phyloP scores from a whole-genome alignment of 2,329 filamentous ascomycete genomes.

The Hymenoscyphus fructigenus region DNA sequence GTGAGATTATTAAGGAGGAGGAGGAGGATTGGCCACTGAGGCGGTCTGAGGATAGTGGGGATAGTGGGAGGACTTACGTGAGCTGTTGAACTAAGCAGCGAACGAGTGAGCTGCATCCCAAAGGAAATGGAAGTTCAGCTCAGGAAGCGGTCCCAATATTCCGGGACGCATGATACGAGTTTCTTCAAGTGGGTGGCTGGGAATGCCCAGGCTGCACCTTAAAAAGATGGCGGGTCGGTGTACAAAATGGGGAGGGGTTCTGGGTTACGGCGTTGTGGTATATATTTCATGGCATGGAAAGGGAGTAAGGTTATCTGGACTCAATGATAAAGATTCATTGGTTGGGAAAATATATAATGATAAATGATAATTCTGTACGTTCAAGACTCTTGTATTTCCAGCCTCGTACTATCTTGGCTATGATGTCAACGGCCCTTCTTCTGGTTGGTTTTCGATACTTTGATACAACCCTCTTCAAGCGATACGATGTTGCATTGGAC shows the following conservation, averaged over 20 bases:
- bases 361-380: neutral
- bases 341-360: neutral
- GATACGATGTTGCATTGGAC: too few relatives aligned
- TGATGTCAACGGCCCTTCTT: too few relatives aligned
- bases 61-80: conserved; percentile 6
- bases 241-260: neutral
- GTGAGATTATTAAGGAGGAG: conserved; percentile 11
- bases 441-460: too few relatives aligned
- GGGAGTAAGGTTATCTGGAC: neutral
- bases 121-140: conserved; percentile 1
- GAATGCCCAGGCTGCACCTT: neutral
- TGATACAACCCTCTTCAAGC: too few relatives aligned
- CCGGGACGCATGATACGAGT: neutral
- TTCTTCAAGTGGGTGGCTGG: neutral
- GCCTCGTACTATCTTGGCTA: neutral
- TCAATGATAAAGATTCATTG: neutral
- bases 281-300: neutral
- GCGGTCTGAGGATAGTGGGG: conserved; percentile 11
- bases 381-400: neutral
- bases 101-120: neutral
- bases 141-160: neutral
- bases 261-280: neutral
- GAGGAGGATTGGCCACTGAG: conserved; percentile 24
- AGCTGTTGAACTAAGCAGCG: neutral
- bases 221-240: neutral